Base-by-base conservation (phyloP, 768 basidiomycete species). In the Lentinula raphanica region DNA sequence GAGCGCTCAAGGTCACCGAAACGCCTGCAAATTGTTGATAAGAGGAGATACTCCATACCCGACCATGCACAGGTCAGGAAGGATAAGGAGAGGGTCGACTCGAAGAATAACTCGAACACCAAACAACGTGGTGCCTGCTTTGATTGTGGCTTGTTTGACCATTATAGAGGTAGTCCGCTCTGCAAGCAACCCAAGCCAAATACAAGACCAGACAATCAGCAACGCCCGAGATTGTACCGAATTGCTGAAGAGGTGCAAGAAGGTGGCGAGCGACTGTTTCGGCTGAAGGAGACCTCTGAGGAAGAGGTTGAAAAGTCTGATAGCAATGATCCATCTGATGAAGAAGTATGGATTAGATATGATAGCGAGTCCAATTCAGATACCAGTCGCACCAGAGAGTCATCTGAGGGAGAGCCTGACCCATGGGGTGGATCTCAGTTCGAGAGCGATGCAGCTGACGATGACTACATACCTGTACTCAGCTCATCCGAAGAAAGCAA, bases 371-470 rank as follows among this genome's bases (percentile, higher is more conserved):
- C 23, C 13, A 15, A 39, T 15, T 50, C 49, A 5, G 29, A 50
- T 4, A 15, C n/a, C 3, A 29, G n/a, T 8, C 25, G 15, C 40
- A 42, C 6, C 23, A 31, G 27, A 27, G n/a, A n/a, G n/a, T 11
- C 17, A 8, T 9, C 51, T 6, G 6, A 50, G 1, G 32, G 5
- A 13, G 53, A 54, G 12, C 53, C 32, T 12, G 53, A 54, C 17
- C 53, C 31, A 54, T 54, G 53, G 53, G 53, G 53, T 15, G 53
- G 53, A 7, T 54, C 53, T 11, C 53, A 54, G 27, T 54, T 19
- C 17, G 23, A 36, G 3, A 54, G 53, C 40, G 53, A 54, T 21
- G 35, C 38, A 3, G 53, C 53, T 11, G 53, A 54, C 27, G 21
- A 54, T 19, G 53, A 36, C 21, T 40, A 54, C 29, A 12, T 50